phyloP scores from a whole-genome alignment of 2,329 filamentous ascomycete genomes.

The Colletotrichum sp. region DNA sequence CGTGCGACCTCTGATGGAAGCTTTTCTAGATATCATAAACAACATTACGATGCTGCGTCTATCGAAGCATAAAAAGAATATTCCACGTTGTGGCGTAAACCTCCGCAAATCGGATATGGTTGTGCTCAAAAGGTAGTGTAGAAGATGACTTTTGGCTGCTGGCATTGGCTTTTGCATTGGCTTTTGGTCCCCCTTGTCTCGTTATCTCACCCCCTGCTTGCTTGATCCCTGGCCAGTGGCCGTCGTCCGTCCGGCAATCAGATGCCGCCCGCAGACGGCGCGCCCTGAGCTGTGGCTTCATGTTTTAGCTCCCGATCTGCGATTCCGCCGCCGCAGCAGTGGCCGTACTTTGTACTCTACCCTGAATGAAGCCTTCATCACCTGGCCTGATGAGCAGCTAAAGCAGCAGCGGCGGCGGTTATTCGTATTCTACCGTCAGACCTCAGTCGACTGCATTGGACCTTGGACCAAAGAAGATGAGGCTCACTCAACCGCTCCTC shows the following conservation, averaged over 20 bases:
- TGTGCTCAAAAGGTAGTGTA: not conserved
- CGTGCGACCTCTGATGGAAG: rapidly evolving
- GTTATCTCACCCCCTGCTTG: not conserved
- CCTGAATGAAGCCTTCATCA: not conserved
- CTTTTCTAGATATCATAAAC: not conserved
- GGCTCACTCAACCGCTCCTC: not conserved
- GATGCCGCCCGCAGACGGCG: slow-evolving; percentile 1
- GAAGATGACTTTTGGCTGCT: not conserved
- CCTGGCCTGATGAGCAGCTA: not conserved
- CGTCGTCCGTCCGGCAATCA: slow-evolving; percentile 13
- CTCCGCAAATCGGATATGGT: not conserved
- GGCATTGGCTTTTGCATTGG: not conserved
- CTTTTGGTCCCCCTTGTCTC: not conserved
- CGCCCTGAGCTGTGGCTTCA: not conserved
- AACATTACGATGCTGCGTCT: not conserved
- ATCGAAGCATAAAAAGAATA: not conserved
- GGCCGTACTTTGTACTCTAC: not conserved
- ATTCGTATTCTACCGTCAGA: not conserved
- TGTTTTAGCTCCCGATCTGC: not conserved
- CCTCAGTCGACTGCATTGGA: not conserved
- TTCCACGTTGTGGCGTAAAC: too few relatives aligned
- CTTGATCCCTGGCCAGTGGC: slow-evolving; percentile 4
- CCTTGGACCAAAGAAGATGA: not conserved
- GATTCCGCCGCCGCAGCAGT: not conserved
- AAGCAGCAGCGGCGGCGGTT: not conserved